Evolutionary conservation across 495 filamentous ascomycete genomes (phyloP), one percentile per base, ranked within the genome.

Genomic region (Extremus antarcticus): DNA sequence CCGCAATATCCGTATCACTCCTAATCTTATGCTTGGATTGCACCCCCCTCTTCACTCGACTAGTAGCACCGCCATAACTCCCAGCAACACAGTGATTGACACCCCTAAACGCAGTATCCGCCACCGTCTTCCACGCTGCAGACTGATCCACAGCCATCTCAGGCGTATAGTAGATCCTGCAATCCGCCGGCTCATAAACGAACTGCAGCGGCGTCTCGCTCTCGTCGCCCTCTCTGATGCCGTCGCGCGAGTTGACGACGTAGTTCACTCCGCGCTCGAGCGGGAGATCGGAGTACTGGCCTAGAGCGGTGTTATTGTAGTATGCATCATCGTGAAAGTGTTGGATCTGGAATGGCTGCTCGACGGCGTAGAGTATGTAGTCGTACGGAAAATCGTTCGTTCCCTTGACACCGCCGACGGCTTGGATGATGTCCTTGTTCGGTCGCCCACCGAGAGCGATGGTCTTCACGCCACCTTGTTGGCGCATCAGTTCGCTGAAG

Each of bases 401-500:
- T 25, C 68, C 68, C 38, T 64, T 64, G 2, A 63, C 65, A 38
- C 68, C 68, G 41, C 65, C 63, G 23, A 65, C 63, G 48, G 63
- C 21, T 56, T 70, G 66, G 61, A 66, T 70, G 49, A 65, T 65
- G 3, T 65, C 63, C 1, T 19, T 45, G 13, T 51, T n/a, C 1
- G 76, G 72, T 0, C 66, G 68, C 0, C 78, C 78, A 25, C 78
- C 78, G 17, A 73, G 65, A 13, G 71, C 74, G 15, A 81, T 63
- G 19, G 71, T 71, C 3, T 68, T 65, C 4, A 76, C 75, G 41
- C 71, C 73, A 35, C 69, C 75, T 65, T 68, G 58, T n/a, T 72
- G 39, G 54, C 54, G 71, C 73, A 81, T 76, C 50, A 76, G 63
- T 61, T 81, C 78, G 22, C 70, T 65, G 62, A 81, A 80, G 17